Evolutionary conservation across 2,329 filamentous ascomycete genomes (phyloP).

Genomic region (Fusarium globosum): DNA sequence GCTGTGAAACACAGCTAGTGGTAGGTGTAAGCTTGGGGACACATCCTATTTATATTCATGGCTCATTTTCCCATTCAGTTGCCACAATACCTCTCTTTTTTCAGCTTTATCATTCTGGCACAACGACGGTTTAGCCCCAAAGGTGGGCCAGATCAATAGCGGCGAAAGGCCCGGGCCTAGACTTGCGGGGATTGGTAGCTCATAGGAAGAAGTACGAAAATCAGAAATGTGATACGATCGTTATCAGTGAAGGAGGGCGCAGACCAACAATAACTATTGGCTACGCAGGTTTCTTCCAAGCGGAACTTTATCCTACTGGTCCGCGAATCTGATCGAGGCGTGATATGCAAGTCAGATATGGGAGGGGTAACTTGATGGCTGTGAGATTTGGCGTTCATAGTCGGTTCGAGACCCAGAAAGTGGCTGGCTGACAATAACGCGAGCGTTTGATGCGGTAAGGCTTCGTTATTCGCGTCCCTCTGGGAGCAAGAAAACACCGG

Average conservation of each 20-base stretch:
- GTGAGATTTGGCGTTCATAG: background rate
- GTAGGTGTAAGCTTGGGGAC: no score
- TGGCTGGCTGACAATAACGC: background rate
- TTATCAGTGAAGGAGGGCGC: background rate
- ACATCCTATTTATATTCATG: background rate
- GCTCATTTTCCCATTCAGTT: no score
- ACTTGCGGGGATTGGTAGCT: background rate
- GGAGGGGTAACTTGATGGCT: background rate
- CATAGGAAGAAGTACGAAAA: background rate
- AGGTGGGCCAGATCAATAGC: background rate
- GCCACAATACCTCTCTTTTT: background rate
- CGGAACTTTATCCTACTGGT: background rate
- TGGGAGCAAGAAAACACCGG: no score
- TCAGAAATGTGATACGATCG: background rate
- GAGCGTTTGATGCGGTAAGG: background rate
- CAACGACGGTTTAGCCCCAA: background rate
- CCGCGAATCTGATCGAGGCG: background rate
- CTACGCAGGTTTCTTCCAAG: rapidly evolving
- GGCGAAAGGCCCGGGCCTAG: background rate
- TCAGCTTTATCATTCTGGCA: background rate
- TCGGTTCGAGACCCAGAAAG: background rate
- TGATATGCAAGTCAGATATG: background rate
- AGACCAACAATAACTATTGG: background rate
- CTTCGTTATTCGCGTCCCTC: no score
- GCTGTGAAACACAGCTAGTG: rapidly evolving